These are phyloP conservation scores for Termitomyces sp. DNA, from an alignment of 768 basidiomycete genomes.

Conservation along the genomic window DNA sequence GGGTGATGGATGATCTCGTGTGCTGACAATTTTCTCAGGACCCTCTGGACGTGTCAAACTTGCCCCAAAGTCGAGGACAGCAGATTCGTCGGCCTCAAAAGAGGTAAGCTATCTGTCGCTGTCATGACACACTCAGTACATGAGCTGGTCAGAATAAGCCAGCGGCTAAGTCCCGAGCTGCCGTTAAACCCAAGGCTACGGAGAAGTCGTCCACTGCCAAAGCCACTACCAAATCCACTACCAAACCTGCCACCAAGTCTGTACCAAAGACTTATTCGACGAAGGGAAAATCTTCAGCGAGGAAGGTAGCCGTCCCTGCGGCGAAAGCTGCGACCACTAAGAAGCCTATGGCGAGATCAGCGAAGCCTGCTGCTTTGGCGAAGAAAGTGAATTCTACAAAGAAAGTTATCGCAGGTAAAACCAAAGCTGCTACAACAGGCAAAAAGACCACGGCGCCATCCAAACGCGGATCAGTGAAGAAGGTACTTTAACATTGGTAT, in stretches of 20 bases:
- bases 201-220: constrained; percentile 19
- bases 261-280: constrained; percentile 25
- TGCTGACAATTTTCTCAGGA: constrained; percentile 27
- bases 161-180: constrained; percentile 21
- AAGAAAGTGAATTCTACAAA: constrained; percentile 17
- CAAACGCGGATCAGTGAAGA: constrained; percentile 34
- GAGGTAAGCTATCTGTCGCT: constrained; percentile 25
- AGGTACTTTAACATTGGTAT: constrained; percentile 19
- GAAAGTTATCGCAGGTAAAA: constrained; percentile 31
- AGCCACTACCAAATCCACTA: constrained; percentile 19
- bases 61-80: constrained; percentile 41
- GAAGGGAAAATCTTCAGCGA: constrained; percentile 15
- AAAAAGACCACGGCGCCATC: constrained; percentile 32
- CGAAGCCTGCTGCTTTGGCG: constrained; percentile 22
- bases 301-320: constrained; percentile 9
- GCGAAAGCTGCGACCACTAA: constrained; percentile 23
- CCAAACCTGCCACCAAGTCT: constrained; percentile 26
- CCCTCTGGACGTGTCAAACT: constrained; percentile 74
- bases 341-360: constrained; percentile 24
- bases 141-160: constrained; percentile 28
- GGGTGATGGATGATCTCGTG: not conserved
- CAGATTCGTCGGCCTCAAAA: constrained; percentile 32
- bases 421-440: constrained; percentile 24
- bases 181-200: constrained; percentile 16
- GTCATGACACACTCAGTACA: constrained; percentile 5